A percentile compares a stretch with the other conserved stretches of the same genome.
phyloP scores from a whole-genome alignment of 345 rosid genomes.

The Heritiera fomes region DNA sequence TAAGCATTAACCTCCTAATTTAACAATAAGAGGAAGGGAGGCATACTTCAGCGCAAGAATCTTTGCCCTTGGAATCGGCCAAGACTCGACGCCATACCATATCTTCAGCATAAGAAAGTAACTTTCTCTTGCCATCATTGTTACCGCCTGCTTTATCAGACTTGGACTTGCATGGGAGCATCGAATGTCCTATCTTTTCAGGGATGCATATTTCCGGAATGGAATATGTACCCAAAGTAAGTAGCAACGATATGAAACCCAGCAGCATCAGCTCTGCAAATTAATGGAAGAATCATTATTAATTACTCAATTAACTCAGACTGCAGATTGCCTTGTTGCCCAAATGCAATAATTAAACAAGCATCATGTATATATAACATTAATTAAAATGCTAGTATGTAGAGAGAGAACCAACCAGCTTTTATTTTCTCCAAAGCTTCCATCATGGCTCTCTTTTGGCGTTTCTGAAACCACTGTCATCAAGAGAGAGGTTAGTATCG shows the following conservation, averaged over 20 bases:
- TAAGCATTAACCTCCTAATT: background rate
- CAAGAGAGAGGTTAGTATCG: background rate
- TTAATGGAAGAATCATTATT: background rate
- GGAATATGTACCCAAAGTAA: slow-evolving; percentile 45
- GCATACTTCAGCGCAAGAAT: slow-evolving; percentile 34
- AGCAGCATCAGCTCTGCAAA: slow-evolving; percentile 61
- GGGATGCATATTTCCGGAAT: slow-evolving; percentile 53
- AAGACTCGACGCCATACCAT: slow-evolving; percentile 39
- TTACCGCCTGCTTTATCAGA: background rate
- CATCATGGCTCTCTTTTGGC: slow-evolving; percentile 51
- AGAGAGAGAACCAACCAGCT: slow-evolving; percentile 32
- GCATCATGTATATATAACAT: background rate
- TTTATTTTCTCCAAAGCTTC: slow-evolving; percentile 70
- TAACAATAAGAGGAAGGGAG: background rate
- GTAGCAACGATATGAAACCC: slow-evolving; percentile 61
- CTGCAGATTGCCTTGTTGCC: background rate
- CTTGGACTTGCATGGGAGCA: slow-evolving; percentile 55
- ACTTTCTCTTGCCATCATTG: slow-evolving; percentile 30
- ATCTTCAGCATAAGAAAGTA: slow-evolving; percentile 35
- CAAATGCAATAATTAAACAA: background rate
- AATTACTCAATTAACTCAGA: background rate
- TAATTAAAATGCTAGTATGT: no score
- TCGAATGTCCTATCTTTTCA: slow-evolving; percentile 32
- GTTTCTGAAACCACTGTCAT: slow-evolving; percentile 52
- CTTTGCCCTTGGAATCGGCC: slow-evolving; percentile 29